Evolutionary conservation across 495 filamentous ascomycete species (phyloP).

Genomic region (Neohortaea acidophila): DNA sequence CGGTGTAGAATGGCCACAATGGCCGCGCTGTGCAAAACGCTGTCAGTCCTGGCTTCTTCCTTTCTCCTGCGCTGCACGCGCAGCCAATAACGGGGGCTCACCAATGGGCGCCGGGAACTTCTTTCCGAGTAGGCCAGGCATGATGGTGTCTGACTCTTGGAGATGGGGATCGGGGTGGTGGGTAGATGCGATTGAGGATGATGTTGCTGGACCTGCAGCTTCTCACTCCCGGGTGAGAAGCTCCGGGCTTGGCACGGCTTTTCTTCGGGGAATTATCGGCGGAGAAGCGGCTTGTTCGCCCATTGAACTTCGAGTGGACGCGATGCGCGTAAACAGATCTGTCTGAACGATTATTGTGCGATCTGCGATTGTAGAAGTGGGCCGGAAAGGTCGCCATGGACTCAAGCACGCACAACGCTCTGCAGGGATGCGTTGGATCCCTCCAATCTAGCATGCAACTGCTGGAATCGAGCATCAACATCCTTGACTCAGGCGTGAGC

Average conservation of each 20-base stretch:
- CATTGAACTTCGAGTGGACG: neutral
- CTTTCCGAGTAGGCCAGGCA: slow-evolving; percentile 53
- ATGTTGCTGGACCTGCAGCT: slow-evolving; percentile 1
- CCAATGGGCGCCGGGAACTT: slow-evolving; percentile 80
- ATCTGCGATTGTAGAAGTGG: too few species aligned
- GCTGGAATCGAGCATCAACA: slow-evolving; percentile 58
- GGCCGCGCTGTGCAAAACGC: slow-evolving; percentile 54
- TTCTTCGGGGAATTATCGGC: too few species aligned
- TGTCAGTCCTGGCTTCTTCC: neutral
- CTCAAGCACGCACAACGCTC: slow-evolving; percentile 15
- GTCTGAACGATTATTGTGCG: too few species aligned
- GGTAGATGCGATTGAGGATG: slow-evolving; percentile 1
- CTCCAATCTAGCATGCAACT: slow-evolving; percentile 53
- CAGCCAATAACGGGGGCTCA: slow-evolving; percentile 37
- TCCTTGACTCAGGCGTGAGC: slow-evolving; percentile 52
- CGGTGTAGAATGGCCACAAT: slow-evolving; percentile 81
- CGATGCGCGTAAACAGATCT: neutral
- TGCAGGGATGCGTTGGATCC: slow-evolving; percentile 52
- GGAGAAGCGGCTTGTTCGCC: neutral
- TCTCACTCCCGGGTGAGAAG: neutral
- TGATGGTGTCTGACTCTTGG: neutral
- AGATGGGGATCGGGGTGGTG: neutral
- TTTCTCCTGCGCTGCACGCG: neutral
- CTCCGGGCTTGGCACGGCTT: neutral
- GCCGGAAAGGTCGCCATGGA: slow-evolving; percentile 9